Evolutionary conservation across 2,329 filamentous ascomycete species (phyloP), one percentile per base, ranked within the genome.

Genomic region (Colletotrichum musae): DNA sequence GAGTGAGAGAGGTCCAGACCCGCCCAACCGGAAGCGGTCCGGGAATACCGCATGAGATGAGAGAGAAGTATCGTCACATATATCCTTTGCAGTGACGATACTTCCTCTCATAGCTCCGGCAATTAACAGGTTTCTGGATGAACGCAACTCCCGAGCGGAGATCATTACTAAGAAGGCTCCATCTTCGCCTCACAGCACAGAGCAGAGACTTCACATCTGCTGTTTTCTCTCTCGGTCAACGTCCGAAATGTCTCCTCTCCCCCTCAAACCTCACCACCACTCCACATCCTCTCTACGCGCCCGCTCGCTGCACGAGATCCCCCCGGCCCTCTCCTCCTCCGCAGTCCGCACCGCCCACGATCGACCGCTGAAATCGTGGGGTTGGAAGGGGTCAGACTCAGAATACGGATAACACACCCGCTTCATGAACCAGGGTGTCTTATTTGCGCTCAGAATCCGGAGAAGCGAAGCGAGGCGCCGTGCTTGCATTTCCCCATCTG

Each of bases 331-430:
- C 41, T 47, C 54, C 36, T 51, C 48, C 56, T 60, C 39, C 61
- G 41, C 66, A 56, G 48, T 60, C 39, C 61, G 41, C 66, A 56
- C 36, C 15, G 41, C 66, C 54, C 26, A 50, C 56, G 51, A 69
- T 66, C 66, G 56, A 39, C 66, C 62, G n/a, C 41, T 26, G 43
- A 57, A 69, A 69, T 69, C 66, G 66, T 60, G 62, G 66, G 66
- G 66, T 65, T 60, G 32, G 57, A 5, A 15, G 24, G 50, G 57
- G 62, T 43, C 56, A 43, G 66, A 56, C 43, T 18, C 45, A 47
- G 45, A 16, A 36, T 36, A 36, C 32, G 32, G 32, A 36, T 36
- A 36, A 36, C 32, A 36, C 32, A 10, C 32, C 9, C 32, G 32
- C 32, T 36, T 36, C 32, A 6, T 6, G 9, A 36, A 10, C 32